These are phyloP conservation scores for Crepidotus variabilis DNA, from an alignment of 768 basidiomycete genomes.

Conservation along the genomic window DNA sequence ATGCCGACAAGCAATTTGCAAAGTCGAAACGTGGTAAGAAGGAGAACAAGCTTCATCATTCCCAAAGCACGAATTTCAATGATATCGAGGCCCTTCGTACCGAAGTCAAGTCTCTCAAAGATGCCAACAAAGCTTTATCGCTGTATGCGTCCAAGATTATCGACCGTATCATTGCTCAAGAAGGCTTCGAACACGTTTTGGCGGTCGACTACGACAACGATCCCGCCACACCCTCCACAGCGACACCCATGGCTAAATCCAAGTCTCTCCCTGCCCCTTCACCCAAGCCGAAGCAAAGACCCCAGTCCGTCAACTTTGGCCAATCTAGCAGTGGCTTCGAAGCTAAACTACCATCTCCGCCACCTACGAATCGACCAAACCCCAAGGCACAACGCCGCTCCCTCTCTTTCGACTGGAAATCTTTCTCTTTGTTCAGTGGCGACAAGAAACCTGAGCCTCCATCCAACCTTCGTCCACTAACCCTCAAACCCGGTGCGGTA, in stretches of 20 bases:
- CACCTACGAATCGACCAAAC: slow-evolving; percentile 15
- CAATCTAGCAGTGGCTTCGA: slow-evolving; percentile 29
- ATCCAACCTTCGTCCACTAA: slow-evolving; percentile 61
- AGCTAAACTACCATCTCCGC: slow-evolving; percentile 9
- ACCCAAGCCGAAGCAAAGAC: slow-evolving; percentile 46
- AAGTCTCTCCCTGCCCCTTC: slow-evolving; percentile 26
- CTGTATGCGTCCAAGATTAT: slow-evolving; percentile 97
- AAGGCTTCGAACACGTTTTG: slow-evolving; percentile 95
- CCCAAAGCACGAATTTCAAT: slow-evolving; percentile 30
- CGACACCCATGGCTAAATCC: slow-evolving; percentile 27
- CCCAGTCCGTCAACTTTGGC: slow-evolving; percentile 57
- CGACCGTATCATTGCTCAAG: slow-evolving; percentile 93
- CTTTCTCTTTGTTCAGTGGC: slow-evolving; percentile 67
- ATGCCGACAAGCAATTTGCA: slow-evolving; percentile 41
- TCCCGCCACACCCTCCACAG: slow-evolving; percentile 41
- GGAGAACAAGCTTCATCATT: slow-evolving; percentile 26
- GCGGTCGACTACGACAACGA: slow-evolving; percentile 85
- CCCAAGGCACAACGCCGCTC: slow-evolving; percentile 63
- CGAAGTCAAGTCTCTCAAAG: slow-evolving; percentile 90
- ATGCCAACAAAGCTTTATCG: slow-evolving; percentile 93
- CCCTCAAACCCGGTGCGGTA: slow-evolving; percentile 60
- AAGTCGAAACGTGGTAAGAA: slow-evolving; percentile 50
- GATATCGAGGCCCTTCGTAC: slow-evolving; percentile 74
- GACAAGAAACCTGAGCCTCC: slow-evolving; percentile 60
- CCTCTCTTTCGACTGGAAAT: slow-evolving; percentile 82